Evolutionary conservation across 2,329 filamentous ascomycete genomes (phyloP).

Genomic region (Ophiognomonia clavigignenti-juglandacearum): DNA sequence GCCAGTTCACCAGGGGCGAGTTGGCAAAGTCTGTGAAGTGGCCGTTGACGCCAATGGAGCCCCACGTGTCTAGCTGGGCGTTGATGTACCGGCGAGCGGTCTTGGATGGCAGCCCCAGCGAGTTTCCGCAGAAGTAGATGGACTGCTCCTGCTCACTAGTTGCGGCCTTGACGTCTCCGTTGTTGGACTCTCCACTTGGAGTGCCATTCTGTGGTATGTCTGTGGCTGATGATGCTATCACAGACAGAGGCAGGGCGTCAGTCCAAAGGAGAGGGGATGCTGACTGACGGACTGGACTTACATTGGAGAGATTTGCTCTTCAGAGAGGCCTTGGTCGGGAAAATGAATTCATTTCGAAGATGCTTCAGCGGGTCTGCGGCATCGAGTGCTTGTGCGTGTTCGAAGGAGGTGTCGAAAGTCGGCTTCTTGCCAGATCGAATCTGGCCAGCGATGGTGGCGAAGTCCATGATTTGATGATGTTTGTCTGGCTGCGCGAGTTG

Average conservation of each 20-base stretch:
- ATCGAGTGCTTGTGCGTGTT: constrained; percentile 52
- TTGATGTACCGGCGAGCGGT: constrained; percentile 61
- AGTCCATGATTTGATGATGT: constrained; percentile 33
- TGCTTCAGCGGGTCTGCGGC: constrained; percentile 53
- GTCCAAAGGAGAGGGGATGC: background rate
- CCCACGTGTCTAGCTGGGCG: constrained; percentile 77
- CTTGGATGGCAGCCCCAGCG: constrained; percentile 76
- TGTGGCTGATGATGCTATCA: background rate
- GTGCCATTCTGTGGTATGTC: background rate
- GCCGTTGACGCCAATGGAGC: constrained; percentile 75
- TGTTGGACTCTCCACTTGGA: no score
- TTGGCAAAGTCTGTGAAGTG: constrained; percentile 70
- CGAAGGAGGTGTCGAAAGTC: constrained; percentile 42
- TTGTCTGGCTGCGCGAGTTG: background rate
- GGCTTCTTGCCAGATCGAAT: constrained; percentile 36
- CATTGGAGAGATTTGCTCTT: constrained; percentile 53
- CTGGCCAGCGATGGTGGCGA: constrained; percentile 32
- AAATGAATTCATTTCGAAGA: constrained; percentile 67
- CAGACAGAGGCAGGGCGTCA: no score
- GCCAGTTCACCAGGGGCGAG: constrained; percentile 66
- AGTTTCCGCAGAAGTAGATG: constrained; percentile 88
- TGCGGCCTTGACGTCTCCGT: background rate
- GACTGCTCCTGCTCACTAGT: constrained; percentile 29
- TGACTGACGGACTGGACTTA: background rate
- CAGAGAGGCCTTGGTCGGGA: constrained; percentile 70